Evolutionary conservation across 176 grass and related monocot species (phyloP).

Genomic region (Carex kokanica): DNA sequence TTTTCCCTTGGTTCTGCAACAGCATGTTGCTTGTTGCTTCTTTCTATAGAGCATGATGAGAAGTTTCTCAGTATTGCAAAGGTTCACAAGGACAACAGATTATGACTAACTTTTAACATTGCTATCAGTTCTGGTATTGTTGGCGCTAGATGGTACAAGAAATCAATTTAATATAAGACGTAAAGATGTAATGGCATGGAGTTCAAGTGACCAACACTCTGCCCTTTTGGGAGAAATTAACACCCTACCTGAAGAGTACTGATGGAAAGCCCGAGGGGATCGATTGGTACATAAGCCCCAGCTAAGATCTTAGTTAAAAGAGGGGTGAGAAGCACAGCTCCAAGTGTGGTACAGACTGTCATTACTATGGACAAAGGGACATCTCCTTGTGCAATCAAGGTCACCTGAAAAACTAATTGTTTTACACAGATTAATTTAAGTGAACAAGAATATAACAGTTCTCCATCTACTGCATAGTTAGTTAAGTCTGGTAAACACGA

Average conservation of each 20-base stretch:
- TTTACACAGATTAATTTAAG: neutral
- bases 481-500: neutral
- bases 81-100: neutral
- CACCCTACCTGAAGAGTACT: constrained; percentile 77
- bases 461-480: neutral
- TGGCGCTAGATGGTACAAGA: neutral
- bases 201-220: neutral
- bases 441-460: neutral
- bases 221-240: neutral
- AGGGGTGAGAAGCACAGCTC: constrained; percentile 65
- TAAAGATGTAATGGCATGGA: neutral
- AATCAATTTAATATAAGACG: neutral
- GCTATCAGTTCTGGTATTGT: neutral
- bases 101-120: neutral
- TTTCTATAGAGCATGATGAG: neutral
- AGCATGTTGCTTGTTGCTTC: neutral
- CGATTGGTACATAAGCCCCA: constrained; percentile 67
- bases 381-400: constrained; percentile 71
- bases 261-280: constrained; percentile 50
- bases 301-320: constrained; percentile 72
- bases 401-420: constrained; percentile 66
- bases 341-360: constrained; percentile 68
- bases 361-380: constrained; percentile 71
- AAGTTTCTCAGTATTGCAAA: neutral
- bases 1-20: neutral